Base-by-base conservation (phyloP, 2,329 filamentous ascomycete genomes). In the Fusarium brevicatenulatum region DNA sequence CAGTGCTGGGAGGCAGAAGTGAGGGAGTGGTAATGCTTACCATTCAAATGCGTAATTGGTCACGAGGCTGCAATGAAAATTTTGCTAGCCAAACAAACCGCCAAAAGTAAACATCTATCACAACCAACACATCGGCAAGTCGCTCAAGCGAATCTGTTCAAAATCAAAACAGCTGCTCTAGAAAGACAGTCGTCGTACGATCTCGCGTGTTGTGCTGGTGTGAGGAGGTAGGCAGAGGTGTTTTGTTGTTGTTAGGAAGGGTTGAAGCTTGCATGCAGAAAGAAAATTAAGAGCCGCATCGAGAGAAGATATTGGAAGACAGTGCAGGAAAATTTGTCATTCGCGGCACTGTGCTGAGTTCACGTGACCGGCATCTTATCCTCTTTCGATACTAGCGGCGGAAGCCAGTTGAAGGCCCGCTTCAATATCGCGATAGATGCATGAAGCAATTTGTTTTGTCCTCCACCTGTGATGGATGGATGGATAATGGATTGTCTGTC, bases 291-390 rank as follows among this genome's bases (percentile, higher is more conserved):
- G 70, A 72, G 69, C 74, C 70, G 58, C 68, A 67, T 69, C 65
- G 66, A 70, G 66, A 58, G 69, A 76, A 78, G 78, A 80, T 81
- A 81, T 81, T 78, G 75, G 7, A 43, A 63, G 42, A 80, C 80
- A 81, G 80, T 81, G 80, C 32, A 75, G 65, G 47, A 79, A 80
- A 78, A 60, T 71, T 78, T 80, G 76, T 55, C 50, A 10, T 16
- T 36, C 30, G 50, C 21, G 15, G 62, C 79, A 81, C 80, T 81
- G 80, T 81, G 47, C 1, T 0, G 0, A 0, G 0, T 2, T 46
- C 79, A 81, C 79, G 80, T 81, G 80, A 76, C 37, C 30, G 16
- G 50, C 0, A 15, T 13, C 59, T 62, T 54, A 46, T 16, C 66
- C 32, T 21, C 43, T 67, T 56, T 39, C n/a, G 69, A 23, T 46